These are phyloP conservation scores for Juncus inflexus DNA, from an alignment of 176 grass and related monocot species.

Conservation along the genomic window DNA sequence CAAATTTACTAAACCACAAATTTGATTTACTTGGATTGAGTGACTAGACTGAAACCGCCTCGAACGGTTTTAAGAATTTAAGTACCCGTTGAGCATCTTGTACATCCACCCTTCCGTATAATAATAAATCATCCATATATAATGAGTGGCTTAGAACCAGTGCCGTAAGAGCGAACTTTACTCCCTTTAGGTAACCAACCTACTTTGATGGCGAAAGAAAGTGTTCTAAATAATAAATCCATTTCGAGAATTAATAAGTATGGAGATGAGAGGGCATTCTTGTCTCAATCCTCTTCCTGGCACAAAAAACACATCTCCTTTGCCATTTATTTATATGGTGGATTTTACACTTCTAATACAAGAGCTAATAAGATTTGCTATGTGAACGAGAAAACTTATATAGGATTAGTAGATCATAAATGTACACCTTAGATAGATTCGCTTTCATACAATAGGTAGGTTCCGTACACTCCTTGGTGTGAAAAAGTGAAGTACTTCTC, in stretches of 20 bases:
- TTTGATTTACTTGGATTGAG: neutral
- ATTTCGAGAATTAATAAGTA: neutral
- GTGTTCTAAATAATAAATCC: neutral
- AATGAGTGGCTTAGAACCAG: neutral
- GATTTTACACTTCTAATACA: neutral
- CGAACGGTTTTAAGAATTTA: neutral
- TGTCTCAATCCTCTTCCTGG: neutral
- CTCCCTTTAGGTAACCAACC: neutral
- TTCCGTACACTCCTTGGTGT: neutral
- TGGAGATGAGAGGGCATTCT: slow-evolving; percentile 6
- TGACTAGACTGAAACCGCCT: neutral
- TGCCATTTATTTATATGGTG: neutral
- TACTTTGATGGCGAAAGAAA: neutral
- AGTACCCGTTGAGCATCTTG: neutral
- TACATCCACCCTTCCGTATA: no score
- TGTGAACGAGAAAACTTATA: neutral
- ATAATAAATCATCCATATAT: neutral
- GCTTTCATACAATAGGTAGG: neutral
- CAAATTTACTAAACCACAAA: neutral
- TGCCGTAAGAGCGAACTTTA: neutral
- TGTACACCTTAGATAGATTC: neutral
- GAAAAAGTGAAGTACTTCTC: neutral
- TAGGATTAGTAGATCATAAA: neutral
- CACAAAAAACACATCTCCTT: neutral
- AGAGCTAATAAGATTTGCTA: neutral